Evolutionary conservation across 1,284 basidiomycete genomes (phyloP).

Genomic region (Melampsora americana): DNA sequence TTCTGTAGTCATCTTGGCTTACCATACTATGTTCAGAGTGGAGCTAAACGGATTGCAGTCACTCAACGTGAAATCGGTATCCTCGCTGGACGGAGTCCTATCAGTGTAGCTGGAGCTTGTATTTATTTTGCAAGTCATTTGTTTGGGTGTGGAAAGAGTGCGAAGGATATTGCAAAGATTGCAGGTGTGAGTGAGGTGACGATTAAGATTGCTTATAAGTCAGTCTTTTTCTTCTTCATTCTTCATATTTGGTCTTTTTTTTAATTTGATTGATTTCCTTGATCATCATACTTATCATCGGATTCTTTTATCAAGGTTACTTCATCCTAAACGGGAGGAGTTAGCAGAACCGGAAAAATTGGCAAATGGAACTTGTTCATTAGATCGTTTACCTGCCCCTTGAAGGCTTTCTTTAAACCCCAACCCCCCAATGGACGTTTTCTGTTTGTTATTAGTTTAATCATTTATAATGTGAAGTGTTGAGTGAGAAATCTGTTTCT

Average conservation of each 20-base stretch:
- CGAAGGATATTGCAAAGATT: conserved; percentile 85
- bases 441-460: too few relatives aligned
- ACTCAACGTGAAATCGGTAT: conserved; percentile 77
- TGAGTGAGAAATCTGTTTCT: too few relatives aligned
- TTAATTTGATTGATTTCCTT: not conserved
- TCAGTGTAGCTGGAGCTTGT: conserved; percentile 92
- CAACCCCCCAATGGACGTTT: too few relatives aligned
- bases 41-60: conserved; percentile 78
- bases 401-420: not conserved
- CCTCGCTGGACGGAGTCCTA: conserved; percentile 86
- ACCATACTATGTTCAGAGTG: conserved; percentile 75
- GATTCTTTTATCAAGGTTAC: too few relatives aligned
- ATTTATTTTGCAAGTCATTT: conserved; percentile 88
- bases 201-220: conserved; percentile 67
- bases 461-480: too few relatives aligned
- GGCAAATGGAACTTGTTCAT: conserved; percentile 11
- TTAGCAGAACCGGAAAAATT: conserved; percentile 6
- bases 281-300: too few relatives aligned
- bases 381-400: conserved; percentile 23
- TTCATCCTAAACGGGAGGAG: conserved; percentile 26
- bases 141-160: conserved; percentile 69
- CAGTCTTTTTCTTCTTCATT: conserved; percentile 27
- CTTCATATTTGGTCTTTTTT: not conserved
- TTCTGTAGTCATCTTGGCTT: conserved; percentile 90
- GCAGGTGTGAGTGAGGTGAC: conserved; percentile 96